Conservation (phyloP, 441 rosid species). For the Eugenia klotzschiana region DNA sequence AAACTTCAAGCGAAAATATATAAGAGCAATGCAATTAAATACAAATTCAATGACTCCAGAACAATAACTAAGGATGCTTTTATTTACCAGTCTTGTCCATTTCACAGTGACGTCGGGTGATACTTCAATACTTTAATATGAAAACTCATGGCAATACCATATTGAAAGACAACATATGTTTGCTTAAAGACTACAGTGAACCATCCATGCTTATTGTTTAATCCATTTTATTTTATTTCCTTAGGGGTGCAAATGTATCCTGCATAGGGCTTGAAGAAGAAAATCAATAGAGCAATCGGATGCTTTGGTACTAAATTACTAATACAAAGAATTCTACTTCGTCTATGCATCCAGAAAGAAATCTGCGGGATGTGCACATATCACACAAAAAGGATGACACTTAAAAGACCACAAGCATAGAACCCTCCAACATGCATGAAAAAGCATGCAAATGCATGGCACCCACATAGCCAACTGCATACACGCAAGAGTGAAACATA, state of each 20-base stretch:
- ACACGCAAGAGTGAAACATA: background rate
- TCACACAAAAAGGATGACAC: background rate
- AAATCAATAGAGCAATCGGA: background rate
- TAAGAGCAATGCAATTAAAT: background rate
- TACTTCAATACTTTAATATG: background rate
- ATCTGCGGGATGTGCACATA: background rate
- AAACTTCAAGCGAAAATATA: background rate
- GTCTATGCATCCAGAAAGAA: background rate
- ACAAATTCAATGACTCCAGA: background rate
- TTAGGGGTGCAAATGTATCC: background rate
- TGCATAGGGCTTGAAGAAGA: background rate
- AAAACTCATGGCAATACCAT: background rate
- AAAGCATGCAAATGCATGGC: background rate
- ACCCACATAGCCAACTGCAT: background rate
- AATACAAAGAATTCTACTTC: background rate
- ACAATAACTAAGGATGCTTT: background rate
- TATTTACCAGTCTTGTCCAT: background rate
- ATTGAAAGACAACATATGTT: background rate
- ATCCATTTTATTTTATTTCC: background rate
- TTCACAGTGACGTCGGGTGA: background rate
- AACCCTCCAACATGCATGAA: background rate
- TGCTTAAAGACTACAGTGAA: background rate
- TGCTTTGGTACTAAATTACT: background rate
- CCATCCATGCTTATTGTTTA: background rate
- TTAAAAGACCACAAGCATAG: background rate